Base-by-base conservation (phyloP, 2,329 filamentous ascomycete species). In the Epichloe gansuensis region DNA sequence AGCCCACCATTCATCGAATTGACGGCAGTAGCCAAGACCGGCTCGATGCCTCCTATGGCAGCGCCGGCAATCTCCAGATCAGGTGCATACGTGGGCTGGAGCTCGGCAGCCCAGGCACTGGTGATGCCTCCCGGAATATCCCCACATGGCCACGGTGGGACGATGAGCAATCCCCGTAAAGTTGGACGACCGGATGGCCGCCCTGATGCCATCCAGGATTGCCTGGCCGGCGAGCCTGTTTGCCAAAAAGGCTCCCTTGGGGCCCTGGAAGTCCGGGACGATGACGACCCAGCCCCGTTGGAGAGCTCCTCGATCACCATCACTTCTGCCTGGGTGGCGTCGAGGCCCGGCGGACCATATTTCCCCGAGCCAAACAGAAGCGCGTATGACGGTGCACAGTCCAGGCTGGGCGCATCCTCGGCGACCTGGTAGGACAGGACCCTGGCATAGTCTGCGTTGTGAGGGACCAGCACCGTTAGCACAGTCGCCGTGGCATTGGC, bases 221-320 rank as follows among this genome's bases (percentile, higher is more conserved):
- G 70, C 67, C 37, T 75, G 65, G 0, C 71, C 73, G 4, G 67
- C 68, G 15, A 69, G 62, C 6, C 64, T 61, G 46, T 71, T 71
- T 11, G 70, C 68, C 0, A 66, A 59, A 56, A 72, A 77, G 2
- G 72, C 67, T 1, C 71, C 72, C 13, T 61, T 61, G 2, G 71
- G 70, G 0, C 72, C 72, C 52, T 74, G 67, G 51, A 68, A 72
- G 57, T 78, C 75, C 0, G 75, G 73, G 65, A 72, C 62, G 15
- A 68, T 71, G 25, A 78, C 70, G 21, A 71, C 63, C 73, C 73
- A 77, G 6, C 74, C 73, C 57, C 65, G 52, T 5, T 65, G 62
- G 2, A 78, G 67, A 8, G 56, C 57, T 1, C 55, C 41, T 62
- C 55, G 8, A 61, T 49, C 7, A 62, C 56, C 5, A 63, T 51